Evolutionary conservation across 2,329 filamentous ascomycete species (phyloP), one percentile per base, ranked within the genome.

Genomic region (Curvularia sp.): DNA sequence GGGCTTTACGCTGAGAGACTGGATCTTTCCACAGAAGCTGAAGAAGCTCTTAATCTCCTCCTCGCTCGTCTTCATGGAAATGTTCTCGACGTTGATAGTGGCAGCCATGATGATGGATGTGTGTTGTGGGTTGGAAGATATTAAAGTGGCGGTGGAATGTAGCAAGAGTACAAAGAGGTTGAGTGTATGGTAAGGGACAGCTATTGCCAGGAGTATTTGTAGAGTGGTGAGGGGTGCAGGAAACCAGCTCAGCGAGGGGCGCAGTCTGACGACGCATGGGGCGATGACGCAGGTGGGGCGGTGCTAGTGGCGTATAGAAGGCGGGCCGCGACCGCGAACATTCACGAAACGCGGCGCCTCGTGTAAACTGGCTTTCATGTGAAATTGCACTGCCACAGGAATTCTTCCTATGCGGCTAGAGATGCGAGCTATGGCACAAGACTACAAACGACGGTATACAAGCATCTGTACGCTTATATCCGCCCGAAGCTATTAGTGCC

Each of bases 1-100:
- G 50, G 88, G 80, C 28, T 88, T 91, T 73, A 97, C 86, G 58
- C 92, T 88, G 77, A 99, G 85, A 70, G 86, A 85, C 67, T 87
- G 88, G 78, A 99, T 96, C 85, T 97, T 98, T 78, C 95, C 95
- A 46, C 86, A 89, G 80, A 98, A 98, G 83, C 90, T 95, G 85
- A 99, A 99, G 85, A 99, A 99, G 76, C 97, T 93, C 75, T 88
- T 88, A 71, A 99, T 88, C 80, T 98, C 93, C 81, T 93, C 89
- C 80, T 99, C 93, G 68, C 86, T 88, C 57, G 94, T 97, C 77
- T 89, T 81, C 63, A 83, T 77, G 68, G 91, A 88, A 81, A 99
- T 97, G 82, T 95, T 93, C 81, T 91, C 90, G 73, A 98, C 93
- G 81, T 93, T 83, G 65, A 97, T 92, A 50, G 90, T 94, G 71